Percentiles rank a stretch among this genome's conserved stretches.
phyloP scores from a whole-genome alignment of 2,329 filamentous ascomycete species.

The Balansia obtecta region DNA sequence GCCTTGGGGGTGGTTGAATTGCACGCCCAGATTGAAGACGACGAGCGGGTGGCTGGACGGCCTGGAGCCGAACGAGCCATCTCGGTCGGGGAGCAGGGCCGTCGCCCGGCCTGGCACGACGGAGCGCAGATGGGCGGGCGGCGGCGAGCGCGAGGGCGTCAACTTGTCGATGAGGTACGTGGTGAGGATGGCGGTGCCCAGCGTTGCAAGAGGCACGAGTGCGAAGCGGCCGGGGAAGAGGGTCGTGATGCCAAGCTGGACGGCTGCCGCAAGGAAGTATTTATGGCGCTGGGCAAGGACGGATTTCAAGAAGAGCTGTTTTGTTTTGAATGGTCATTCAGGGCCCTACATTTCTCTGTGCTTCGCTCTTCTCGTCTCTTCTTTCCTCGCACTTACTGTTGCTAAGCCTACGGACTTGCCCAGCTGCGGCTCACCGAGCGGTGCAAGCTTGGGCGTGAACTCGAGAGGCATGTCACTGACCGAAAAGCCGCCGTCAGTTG shows the following conservation, averaged over 20 bases:
- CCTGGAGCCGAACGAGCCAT: slow-evolving; percentile 15
- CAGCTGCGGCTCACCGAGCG: neutral
- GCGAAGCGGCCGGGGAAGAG: slow-evolving; percentile 23
- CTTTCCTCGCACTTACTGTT: slow-evolving; percentile 10
- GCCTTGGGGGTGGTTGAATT: slow-evolving; percentile 37
- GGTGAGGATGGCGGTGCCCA: slow-evolving; percentile 19
- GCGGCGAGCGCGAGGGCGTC: slow-evolving; percentile 2
- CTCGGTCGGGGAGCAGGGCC: slow-evolving; percentile 18
- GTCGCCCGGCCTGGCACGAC: slow-evolving; percentile 22
- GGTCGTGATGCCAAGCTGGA: slow-evolving; percentile 21
- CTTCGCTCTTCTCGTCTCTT: no score
- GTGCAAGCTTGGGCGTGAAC: slow-evolving; percentile 15
- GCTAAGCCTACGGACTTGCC: slow-evolving; percentile 8
- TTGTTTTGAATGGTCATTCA: neutral
- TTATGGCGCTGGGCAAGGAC: slow-evolving; percentile 20
- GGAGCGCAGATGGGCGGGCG: slow-evolving; percentile 10
- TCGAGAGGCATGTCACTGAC: slow-evolving; percentile 3
- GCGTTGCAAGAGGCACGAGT: slow-evolving; percentile 17
- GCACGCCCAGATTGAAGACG: slow-evolving; percentile 32
- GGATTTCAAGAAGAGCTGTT: slow-evolving; percentile 15
- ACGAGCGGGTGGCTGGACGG: slow-evolving; percentile 21
- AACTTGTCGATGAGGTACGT: slow-evolving; percentile 17
- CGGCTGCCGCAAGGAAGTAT: slow-evolving; percentile 20
- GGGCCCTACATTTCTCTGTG: no score
- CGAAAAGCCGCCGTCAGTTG: no score